These are phyloP conservation scores for Yamadazyma songkhlaensis DNA, from an alignment of 1,139 yeast species.

Conservation along the genomic window DNA sequence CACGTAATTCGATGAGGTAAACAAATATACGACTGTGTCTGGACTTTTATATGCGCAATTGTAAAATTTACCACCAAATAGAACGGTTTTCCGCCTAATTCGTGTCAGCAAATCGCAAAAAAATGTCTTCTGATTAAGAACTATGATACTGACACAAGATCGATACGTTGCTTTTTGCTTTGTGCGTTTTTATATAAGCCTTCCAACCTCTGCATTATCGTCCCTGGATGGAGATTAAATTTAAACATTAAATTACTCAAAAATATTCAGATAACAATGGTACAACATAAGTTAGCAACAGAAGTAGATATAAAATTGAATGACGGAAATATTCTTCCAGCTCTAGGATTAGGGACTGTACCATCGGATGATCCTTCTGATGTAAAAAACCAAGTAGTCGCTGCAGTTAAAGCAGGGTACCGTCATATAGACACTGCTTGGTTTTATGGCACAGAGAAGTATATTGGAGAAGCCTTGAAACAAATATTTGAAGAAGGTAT, in stretches of 20 bases:
- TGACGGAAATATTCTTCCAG: conserved; percentile 35
- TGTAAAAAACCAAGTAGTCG: conserved; percentile 34
- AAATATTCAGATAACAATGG: conserved; percentile 7
- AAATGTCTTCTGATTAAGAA: background rate
- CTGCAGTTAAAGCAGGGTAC: conserved; percentile 41
- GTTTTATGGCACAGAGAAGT: conserved; percentile 50
- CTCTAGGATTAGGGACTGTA: conserved; percentile 38
- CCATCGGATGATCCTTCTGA: conserved; percentile 31
- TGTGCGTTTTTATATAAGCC: background rate
- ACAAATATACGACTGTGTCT: too few species aligned
- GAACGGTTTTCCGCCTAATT: too few species aligned
- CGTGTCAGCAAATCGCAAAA: background rate
- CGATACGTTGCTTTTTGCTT: background rate
- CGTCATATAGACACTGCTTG: conserved; percentile 44
- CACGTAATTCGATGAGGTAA: too few species aligned
- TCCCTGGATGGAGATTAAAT: background rate
- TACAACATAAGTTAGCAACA: conserved; percentile 19
- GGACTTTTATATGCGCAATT: too few species aligned
- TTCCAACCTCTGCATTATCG: too few species aligned
- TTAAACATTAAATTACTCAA: too few species aligned
- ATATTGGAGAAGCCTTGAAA: conserved; percentile 49
- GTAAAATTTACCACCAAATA: too few species aligned
- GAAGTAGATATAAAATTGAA: conserved; percentile 22
- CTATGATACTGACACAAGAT: background rate
- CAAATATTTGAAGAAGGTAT: conserved; percentile 45